Evolutionary conservation across 2,329 filamentous ascomycete genomes (phyloP).

Genomic region (Sordariomycetes sp.): DNA sequence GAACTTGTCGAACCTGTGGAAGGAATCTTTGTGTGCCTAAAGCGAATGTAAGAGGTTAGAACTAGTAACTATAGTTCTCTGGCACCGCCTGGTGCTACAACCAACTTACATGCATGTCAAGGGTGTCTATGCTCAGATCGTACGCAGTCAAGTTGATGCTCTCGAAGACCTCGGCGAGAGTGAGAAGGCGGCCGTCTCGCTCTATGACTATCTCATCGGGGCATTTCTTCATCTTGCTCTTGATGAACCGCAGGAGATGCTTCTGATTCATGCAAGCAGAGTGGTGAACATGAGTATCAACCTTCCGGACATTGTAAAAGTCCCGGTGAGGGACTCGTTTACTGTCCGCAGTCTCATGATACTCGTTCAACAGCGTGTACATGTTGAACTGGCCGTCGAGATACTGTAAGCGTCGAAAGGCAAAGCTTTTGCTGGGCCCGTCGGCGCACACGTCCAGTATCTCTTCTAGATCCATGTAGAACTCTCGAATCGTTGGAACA

Average conservation of each 20-base stretch:
- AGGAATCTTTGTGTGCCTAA: slow-evolving; percentile 48
- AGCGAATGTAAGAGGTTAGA: slow-evolving; percentile 3
- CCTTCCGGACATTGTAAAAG: slow-evolving; percentile 98
- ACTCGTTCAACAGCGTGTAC: slow-evolving; percentile 86
- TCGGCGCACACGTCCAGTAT: slow-evolving; percentile 86
- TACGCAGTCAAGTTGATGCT: slow-evolving; percentile 97
- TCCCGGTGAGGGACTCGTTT: slow-evolving; percentile 96
- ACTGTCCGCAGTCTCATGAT: slow-evolving; percentile 94
- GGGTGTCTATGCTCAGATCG: slow-evolving; percentile 92
- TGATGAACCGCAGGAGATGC: slow-evolving; percentile 94
- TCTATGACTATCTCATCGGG: slow-evolving; percentile 88
- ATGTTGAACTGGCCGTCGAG: slow-evolving; percentile 95
- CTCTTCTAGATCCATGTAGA: slow-evolving; percentile 85
- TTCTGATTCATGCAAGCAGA: slow-evolving; percentile 99
- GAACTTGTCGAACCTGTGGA: slow-evolving; percentile 99
- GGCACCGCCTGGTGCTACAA: neutral
- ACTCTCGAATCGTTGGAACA: slow-evolving; percentile 88
- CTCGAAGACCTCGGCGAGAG: slow-evolving; percentile 84
- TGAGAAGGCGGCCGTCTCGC: slow-evolving; percentile 84
- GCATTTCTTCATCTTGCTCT: slow-evolving; percentile 99
- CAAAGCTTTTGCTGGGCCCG: slow-evolving; percentile 92
- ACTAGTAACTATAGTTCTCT: neutral
- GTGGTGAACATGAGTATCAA: slow-evolving; percentile 97
- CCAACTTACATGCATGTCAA: slow-evolving; percentile 83
- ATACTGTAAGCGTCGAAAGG: slow-evolving; percentile 87